Base-by-base conservation (phyloP, 495 filamentous ascomycete genomes). In the Aeminium ludgeri region DNA sequence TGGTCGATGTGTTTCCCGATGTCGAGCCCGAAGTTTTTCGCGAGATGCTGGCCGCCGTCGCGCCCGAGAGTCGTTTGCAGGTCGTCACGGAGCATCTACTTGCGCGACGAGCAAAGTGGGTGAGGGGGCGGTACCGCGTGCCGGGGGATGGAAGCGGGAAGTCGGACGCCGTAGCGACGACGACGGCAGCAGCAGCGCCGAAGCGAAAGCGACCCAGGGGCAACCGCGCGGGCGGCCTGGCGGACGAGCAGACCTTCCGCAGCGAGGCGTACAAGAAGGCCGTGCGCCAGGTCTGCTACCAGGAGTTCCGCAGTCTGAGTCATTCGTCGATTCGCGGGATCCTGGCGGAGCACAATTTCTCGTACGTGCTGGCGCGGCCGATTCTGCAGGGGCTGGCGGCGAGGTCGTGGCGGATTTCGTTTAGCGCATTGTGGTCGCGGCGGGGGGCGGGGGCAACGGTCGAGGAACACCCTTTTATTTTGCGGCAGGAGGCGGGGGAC, bases 1-100 rank as follows among this genome's bases (percentile, higher is more conserved):
- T 97, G 10, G 73, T 74, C 2, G 69, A 68, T 5, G 66, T 94
- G 2, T 97, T 97, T 49, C 89, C 89, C 5, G 76, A 92, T 58
- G 66, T 93, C 17, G 76, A 82, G 41, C 65, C 87, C 43, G 84
- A 93, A 40, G 86, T 92, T n/a, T 86, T 97, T 50, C 75, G 89
- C 10, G 86, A 92, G 56, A 73, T 95, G 67, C 71, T 97, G 27
- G 61, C 68, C 19, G 82, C 68, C 44, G 82, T 92, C 57, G 77
- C 80, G 48, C 80, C 80, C 30, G 72, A 86, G 49, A 94, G 86
- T 49, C 64, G 83, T 50, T 59, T 95, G 1, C 74, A 87, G 31
- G 70, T 97, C 30, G 81, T 86, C 27, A 82, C 85, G 4, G 85
- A 95, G 48, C 73, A 78, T 47, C 63, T 97, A 30, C 61, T 95